Evolutionary conservation across 345 rosid species (phyloP).

Genomic region (Psidium friedrichsthalianum): DNA sequence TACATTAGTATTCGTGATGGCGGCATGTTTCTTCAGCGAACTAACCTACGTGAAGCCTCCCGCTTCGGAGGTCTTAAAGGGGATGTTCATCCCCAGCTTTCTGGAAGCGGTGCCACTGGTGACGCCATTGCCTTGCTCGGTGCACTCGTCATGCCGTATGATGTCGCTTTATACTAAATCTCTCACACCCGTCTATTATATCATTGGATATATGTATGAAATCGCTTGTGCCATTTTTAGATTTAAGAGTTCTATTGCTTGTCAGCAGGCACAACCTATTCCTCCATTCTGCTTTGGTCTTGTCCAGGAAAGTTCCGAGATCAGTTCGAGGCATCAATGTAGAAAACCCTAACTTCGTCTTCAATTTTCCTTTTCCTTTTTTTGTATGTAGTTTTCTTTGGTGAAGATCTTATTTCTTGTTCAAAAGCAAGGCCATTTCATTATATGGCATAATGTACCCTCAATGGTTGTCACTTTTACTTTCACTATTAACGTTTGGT

Average conservation of each 20-base stretch:
- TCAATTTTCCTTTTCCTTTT: background rate
- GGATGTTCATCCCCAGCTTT: conserved; percentile 6
- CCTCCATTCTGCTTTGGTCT: conserved; percentile 33
- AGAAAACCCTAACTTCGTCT: background rate
- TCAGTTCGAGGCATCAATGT: conserved; percentile 42
- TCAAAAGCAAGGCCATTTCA: background rate
- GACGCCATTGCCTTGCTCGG: conserved; percentile 8
- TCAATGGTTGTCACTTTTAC: background rate
- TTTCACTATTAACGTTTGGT: background rate
- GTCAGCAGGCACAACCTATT: conserved; percentile 13
- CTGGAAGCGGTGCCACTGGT: background rate
- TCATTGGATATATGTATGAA: background rate
- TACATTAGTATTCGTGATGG: background rate
- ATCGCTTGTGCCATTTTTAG: background rate
- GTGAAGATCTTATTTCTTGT: background rate
- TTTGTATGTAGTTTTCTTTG: background rate
- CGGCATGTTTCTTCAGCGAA: conserved; percentile 2
- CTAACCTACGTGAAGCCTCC: background rate
- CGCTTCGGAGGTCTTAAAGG: background rate
- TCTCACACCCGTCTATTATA: background rate
- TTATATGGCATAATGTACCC: background rate
- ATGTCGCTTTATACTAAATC: background rate
- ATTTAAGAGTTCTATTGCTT: background rate
- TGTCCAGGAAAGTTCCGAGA: conserved; percentile 24
- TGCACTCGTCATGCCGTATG: conserved; percentile 8